Base-by-base conservation (phyloP, 2,329 filamentous ascomycete genomes). In the Aureobasidium sp. region DNA sequence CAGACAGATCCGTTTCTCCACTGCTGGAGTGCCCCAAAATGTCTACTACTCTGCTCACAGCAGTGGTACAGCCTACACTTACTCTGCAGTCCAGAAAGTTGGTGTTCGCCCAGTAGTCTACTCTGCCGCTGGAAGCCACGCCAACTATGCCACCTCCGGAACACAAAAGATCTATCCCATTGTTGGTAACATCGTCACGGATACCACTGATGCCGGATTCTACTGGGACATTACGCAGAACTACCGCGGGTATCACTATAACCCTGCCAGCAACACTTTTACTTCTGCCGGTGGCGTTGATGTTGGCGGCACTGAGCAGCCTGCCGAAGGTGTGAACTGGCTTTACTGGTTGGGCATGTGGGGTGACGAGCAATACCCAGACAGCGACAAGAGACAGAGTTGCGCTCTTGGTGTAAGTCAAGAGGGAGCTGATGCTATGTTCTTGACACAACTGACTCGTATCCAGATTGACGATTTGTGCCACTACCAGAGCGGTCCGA, bases 31-130 rank as follows among this genome's bases (percentile, higher is more conserved):
- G 10, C 49, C 49, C 7, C 25, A 52, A 16, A 17, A 41, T 16
- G 38, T 52, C 14, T 52, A 52, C 38, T 34, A 40, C 14, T 52
- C 49, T 7, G 49, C 49, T 25, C 49, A 52, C 29, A 52, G 35
- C 2, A n/a, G 38, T 6, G 49, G 49, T 6, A 14, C 25, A 6
- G 49, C 49, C 16, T 52, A 52, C 38, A 42, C 49, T 11, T 52
- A 52, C 21, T 32, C 49, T 11, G 51, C 51, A 2, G 40, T 47
- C n/a, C 29, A 45, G 10, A 45, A 45, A 7, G 32, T 45, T 17
- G 51, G 40, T 17, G 32, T 29, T 2, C n/a, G 51, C 1, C 51
- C 51, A 3, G 32, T 53, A 1, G 34, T 45, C 2, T 44, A 53
- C 32, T 37, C 30, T 17, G 49, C 49, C 5, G 38, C 41, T 19